Evolutionary conservation across 129 eudicot species (phyloP).

Genomic region (Helianthus tuberosus): DNA sequence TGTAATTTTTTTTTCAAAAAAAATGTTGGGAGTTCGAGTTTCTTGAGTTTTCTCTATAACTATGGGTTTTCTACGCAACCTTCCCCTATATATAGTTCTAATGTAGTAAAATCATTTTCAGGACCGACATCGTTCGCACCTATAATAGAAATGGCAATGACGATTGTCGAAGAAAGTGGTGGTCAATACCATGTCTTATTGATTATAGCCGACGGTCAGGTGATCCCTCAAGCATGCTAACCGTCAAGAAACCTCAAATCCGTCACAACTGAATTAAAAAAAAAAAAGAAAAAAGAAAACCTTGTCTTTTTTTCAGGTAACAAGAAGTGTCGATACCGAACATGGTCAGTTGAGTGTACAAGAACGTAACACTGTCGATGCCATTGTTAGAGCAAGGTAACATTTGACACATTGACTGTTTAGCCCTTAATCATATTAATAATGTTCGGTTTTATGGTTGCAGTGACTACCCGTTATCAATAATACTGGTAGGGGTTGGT

Average conservation of each 20-base stretch:
- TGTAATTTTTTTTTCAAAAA: too few relatives aligned
- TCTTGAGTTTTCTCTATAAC: too few relatives aligned
- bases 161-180: conserved; percentile 68
- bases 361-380: conserved; percentile 73
- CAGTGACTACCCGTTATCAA: conserved; percentile 75
- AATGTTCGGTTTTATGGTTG: conserved; percentile 11
- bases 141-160: conserved; percentile 67
- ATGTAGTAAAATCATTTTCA: not conserved
- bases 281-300: too few relatives aligned
- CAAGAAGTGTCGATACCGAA: conserved; percentile 58
- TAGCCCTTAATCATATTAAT: not conserved
- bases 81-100: too few relatives aligned
- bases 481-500: conserved; percentile 83
- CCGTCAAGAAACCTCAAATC: not conserved
- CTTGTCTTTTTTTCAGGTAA: conserved; percentile 47
- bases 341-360: conserved; percentile 55
- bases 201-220: conserved; percentile 86
- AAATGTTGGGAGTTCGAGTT: too few relatives aligned
- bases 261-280: not conserved
- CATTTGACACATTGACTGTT: not conserved
- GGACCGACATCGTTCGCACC: conserved; percentile 91
- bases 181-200: conserved; percentile 83
- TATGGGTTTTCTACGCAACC: too few relatives aligned
- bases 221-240: conserved; percentile 5
- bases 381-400: conserved; percentile 86